Evolutionary conservation across 2,329 filamentous ascomycete species (phyloP).

Genomic region (Huntiella abstrusa): DNA sequence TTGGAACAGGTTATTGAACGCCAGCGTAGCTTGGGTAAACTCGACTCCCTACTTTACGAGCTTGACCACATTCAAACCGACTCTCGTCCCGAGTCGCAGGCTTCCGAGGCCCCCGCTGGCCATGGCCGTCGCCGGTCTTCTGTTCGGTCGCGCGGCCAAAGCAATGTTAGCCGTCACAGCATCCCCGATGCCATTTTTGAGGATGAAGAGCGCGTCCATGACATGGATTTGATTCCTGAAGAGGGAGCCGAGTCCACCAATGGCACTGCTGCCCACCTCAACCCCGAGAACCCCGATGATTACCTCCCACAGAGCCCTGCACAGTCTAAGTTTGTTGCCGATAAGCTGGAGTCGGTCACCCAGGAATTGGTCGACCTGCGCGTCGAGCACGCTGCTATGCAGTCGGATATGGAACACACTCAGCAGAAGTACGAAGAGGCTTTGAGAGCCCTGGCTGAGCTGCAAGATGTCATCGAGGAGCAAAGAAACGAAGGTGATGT

Average conservation of each 20-base stretch:
- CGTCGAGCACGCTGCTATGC: conserved; percentile 70
- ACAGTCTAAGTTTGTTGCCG: conserved; percentile 69
- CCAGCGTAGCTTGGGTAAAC: conserved; percentile 81
- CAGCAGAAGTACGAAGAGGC: conserved; percentile 83
- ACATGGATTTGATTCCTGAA: conserved; percentile 14
- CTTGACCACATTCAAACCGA: conserved; percentile 46
- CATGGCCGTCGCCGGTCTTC: conserved; percentile 21
- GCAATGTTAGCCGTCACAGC: conserved; percentile 23
- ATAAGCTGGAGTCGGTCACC: conserved; percentile 80
- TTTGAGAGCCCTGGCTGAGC: conserved; percentile 58
- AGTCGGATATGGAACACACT: conserved; percentile 65
- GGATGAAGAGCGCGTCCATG: conserved; percentile 26
- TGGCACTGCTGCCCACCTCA: conserved; percentile 4
- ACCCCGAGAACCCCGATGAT: conserved; percentile 15
- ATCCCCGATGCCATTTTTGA: conserved; percentile 38
- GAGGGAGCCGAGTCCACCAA: conserved; percentile 12
- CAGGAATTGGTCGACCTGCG: conserved; percentile 83
- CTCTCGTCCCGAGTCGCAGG: conserved; percentile 17
- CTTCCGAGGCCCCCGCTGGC: conserved; percentile 4
- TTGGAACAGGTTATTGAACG: conserved; percentile 90
- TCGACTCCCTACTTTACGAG: conserved; percentile 82
- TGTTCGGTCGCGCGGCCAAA: conserved; percentile 18
- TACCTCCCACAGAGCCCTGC: conserved; percentile 48
- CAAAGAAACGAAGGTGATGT: conserved; percentile 39
- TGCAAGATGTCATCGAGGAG: conserved; percentile 75